phyloP scores from a whole-genome alignment of 305 asterid species.

The Stenogyne calaminthoides region DNA sequence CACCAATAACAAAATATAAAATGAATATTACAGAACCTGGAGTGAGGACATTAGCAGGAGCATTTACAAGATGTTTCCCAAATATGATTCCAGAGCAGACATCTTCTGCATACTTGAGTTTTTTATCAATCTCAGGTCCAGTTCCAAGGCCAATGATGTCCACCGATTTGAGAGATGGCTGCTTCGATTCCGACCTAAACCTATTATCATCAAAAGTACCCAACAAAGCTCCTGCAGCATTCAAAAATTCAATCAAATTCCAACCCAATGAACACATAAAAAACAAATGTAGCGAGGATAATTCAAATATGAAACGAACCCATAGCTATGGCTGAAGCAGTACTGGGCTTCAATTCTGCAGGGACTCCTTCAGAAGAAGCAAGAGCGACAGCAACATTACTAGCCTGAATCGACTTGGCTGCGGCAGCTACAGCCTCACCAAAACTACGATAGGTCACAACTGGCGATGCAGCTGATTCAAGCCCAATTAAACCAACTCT shows the following conservation, averaged over 20 bases:
- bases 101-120: conserved; percentile 72
- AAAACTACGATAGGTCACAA: conserved; percentile 58
- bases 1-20: neutral
- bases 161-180: conserved; percentile 61
- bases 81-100: conserved; percentile 81
- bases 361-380: conserved; percentile 74
- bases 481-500: conserved; percentile 83
- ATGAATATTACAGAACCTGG: conserved; percentile 53
- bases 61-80: conserved; percentile 89
- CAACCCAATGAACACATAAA: neutral
- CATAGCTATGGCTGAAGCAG: conserved; percentile 76
- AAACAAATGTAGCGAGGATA: neutral
- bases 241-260: conserved; percentile 10
- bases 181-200: conserved; percentile 84
- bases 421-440: conserved; percentile 94
- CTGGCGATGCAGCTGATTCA: conserved; percentile 54
- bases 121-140: conserved; percentile 86
- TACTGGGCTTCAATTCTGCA: conserved; percentile 51
- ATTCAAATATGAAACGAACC: conserved; percentile 40
- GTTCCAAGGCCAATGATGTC: conserved; percentile 91
- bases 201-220: conserved; percentile 91
- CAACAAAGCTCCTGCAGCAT: conserved; percentile 59
- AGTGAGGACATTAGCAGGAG: conserved; percentile 95
- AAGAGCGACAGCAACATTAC: conserved; percentile 71
- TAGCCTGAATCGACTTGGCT: conserved; percentile 81